These are phyloP conservation scores for Umbilicus rupestris DNA, from an alignment of 164 flowering plant species.

Conservation along the genomic window DNA sequence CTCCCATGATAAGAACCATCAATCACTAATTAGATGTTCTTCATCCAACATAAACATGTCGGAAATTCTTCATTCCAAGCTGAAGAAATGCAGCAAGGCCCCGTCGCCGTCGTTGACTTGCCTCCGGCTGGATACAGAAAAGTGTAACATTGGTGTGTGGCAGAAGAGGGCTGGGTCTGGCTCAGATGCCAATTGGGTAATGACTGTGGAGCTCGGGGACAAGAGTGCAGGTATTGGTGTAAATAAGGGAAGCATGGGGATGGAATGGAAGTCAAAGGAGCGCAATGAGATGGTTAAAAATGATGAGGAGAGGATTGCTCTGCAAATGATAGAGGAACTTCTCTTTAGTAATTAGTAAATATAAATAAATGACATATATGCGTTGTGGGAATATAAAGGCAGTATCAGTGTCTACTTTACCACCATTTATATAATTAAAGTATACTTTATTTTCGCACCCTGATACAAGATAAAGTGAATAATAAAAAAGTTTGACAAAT, in stretches of 20 bases:
- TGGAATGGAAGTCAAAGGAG: constrained; percentile 6
- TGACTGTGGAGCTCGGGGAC: constrained; percentile 30
- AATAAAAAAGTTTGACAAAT: too few relatives aligned
- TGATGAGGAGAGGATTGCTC: constrained; percentile 45
- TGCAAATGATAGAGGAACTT: constrained; percentile 70
- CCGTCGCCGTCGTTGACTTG: constrained; percentile 31
- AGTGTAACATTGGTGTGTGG: constrained; percentile 40
- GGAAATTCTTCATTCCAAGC: constrained; percentile 23
- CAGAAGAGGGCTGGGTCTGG: constrained; percentile 30
- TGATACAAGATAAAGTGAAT: too few relatives aligned
- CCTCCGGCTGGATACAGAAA: constrained; percentile 31
- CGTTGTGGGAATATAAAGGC: constrained; percentile 4
- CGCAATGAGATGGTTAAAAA: constrained; percentile 14
- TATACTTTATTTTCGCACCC: too few relatives aligned
- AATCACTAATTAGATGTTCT: constrained; percentile 5
- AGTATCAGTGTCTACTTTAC: too few relatives aligned
- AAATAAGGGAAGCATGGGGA: background rate
- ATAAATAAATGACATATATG: background rate
- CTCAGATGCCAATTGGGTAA: constrained; percentile 30
- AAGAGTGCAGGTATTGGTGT: constrained; percentile 1
- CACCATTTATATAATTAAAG: too few relatives aligned
- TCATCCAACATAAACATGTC: constrained; percentile 15
- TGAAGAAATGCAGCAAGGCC: constrained; percentile 22
- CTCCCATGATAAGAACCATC: background rate
- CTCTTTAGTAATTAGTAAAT: constrained; percentile 27